phyloP scores from a whole-genome alignment of 768 basidiomycete genomes.

The Boletus vermiculosoides region DNA sequence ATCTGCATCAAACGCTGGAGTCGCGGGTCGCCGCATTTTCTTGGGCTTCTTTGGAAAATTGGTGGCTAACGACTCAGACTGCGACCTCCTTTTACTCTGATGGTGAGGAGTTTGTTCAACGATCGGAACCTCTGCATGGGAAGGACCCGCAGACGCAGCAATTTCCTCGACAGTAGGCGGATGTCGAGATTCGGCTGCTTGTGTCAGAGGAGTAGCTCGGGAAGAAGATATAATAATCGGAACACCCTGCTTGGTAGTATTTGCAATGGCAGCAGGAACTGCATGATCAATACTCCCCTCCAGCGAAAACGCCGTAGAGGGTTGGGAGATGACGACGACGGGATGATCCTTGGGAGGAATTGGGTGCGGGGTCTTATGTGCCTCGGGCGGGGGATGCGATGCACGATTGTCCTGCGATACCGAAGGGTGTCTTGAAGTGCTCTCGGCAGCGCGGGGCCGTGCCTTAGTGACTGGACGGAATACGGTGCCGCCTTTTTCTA shows the following conservation, averaged over 20 bases:
- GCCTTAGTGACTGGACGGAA: slow-evolving; percentile 68
- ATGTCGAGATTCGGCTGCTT: not conserved
- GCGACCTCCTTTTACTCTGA: slow-evolving; percentile 22
- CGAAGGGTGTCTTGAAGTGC: slow-evolving; percentile 14
- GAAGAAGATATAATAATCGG: slow-evolving; percentile 23
- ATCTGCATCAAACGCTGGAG: slow-evolving; percentile 55
- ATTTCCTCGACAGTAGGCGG: slow-evolving; percentile 1
- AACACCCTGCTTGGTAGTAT: slow-evolving; percentile 7
- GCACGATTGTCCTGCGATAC: slow-evolving; percentile 14
- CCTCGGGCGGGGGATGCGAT: slow-evolving; percentile 11
- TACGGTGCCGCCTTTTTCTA: slow-evolving; percentile 71
- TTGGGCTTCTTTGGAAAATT: slow-evolving; percentile 35
- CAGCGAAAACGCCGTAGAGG: slow-evolving; percentile 6
- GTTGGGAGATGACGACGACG: not conserved
- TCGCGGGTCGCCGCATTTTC: slow-evolving; percentile 43
- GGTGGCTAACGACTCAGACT: slow-evolving; percentile 15
- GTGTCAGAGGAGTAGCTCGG: slow-evolving; percentile 6
- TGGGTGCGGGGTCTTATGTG: not conserved
- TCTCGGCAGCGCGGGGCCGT: slow-evolving; percentile 42
- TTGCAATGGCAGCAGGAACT: not conserved
- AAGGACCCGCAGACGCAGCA: not conserved
- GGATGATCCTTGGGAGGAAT: not conserved
- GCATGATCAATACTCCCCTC: slow-evolving; percentile 3
- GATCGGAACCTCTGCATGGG: slow-evolving; percentile 20
- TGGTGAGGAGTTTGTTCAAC: slow-evolving; percentile 6